Conservation (phyloP, 192 early-diverging fungal species). For the Rhizophagus clarus region DNA sequence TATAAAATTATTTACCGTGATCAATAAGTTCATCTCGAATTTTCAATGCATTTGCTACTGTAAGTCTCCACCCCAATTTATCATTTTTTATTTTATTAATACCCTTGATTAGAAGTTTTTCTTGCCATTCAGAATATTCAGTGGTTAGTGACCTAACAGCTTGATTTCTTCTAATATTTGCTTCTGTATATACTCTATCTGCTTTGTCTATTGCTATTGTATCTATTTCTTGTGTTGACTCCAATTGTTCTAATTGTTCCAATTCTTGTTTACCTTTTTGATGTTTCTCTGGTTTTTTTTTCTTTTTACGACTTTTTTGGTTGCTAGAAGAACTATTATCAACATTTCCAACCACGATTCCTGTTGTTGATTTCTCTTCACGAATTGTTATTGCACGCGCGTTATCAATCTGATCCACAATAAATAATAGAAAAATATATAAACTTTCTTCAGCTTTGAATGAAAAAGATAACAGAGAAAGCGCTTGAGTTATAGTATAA, state of each 20-base stretch:
- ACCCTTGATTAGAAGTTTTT: neutral
- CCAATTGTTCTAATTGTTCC: neutral
- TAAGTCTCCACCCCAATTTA: neutral
- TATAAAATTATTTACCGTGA: neutral
- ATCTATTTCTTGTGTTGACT: neutral
- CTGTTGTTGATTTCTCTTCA: neutral
- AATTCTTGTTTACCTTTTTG: neutral
- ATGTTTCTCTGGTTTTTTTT: neutral
- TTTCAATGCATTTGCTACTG: neutral
- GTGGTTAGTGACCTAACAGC: neutral
- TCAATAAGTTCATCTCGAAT: neutral
- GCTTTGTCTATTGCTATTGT: neutral
- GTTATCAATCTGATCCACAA: constrained; percentile 11
- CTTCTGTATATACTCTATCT: too few species aligned
- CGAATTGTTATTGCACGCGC: neutral
- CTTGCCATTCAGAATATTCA: constrained; percentile 6
- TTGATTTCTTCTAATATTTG: neutral
- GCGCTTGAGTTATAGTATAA: constrained; percentile 10
- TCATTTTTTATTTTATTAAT: constrained; percentile 9
- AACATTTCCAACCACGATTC: neutral
- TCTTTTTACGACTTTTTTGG: constrained; percentile 1
- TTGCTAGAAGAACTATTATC: neutral
- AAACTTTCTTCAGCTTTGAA: constrained; percentile 3
- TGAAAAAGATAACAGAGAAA: neutral
- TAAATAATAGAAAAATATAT: constrained; percentile 7